phyloP scores from a whole-genome alignment of 495 filamentous ascomycete genomes.

The Penicillium daleae region DNA sequence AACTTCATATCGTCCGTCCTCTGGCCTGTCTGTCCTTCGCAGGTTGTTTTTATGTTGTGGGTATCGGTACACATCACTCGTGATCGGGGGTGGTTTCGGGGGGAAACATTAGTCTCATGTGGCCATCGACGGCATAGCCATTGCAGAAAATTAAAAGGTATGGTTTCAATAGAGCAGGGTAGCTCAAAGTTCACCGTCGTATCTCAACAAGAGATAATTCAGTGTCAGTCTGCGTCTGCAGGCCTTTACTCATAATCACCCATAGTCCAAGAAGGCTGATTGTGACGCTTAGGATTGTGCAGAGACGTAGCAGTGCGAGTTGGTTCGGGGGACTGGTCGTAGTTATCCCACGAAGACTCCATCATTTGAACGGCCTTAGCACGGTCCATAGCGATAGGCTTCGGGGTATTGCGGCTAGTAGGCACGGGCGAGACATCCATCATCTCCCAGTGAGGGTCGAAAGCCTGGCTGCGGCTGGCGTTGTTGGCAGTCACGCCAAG shows the following conservation, averaged over 20 bases:
- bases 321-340: slow-evolving; percentile 62
- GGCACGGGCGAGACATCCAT: slow-evolving; percentile 61
- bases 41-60: slow-evolving; percentile 20
- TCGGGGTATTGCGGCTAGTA: slow-evolving; percentile 47
- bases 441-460: slow-evolving; percentile 72
- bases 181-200: not conserved
- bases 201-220: not conserved
- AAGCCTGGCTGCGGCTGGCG: slow-evolving; percentile 70
- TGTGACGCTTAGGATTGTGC: slow-evolving; percentile 24
- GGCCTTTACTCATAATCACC: slow-evolving; percentile 22
- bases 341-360: slow-evolving; percentile 65
- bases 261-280: slow-evolving; percentile 33
- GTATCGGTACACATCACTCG: slow-evolving; percentile 36
- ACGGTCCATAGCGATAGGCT: slow-evolving; percentile 49
- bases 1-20: not conserved
- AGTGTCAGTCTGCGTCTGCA: not conserved
- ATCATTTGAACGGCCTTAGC: slow-evolving; percentile 60
- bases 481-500: slow-evolving; percentile 67
- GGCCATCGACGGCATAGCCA: not conserved
- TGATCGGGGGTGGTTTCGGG: slow-evolving; percentile 18
- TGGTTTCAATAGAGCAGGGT: not conserved
- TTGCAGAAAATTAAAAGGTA: not conserved
- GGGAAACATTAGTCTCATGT: slow-evolving; percentile 16
- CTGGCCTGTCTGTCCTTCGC: slow-evolving; percentile 10
- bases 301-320: slow-evolving; percentile 28